These are phyloP conservation scores for Starmerella potacharoeniae DNA, from an alignment of 805 yeast genomes.

Conservation along the genomic window DNA sequence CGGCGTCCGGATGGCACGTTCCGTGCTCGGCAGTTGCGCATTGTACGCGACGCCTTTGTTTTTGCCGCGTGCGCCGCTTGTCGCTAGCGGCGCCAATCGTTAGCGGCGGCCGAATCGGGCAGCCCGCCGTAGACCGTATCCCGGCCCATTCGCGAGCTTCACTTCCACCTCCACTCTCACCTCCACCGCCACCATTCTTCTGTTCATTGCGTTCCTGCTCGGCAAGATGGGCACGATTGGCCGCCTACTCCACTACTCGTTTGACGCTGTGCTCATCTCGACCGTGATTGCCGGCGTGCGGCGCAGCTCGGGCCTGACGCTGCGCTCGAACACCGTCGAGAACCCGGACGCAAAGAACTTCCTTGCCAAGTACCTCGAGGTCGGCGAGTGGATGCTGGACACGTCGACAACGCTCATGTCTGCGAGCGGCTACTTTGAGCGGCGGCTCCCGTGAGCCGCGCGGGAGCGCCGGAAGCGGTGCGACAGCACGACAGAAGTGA, in stretches of 20 bases:
- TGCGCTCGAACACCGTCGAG: constrained; percentile 41
- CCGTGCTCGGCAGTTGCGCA: constrained; percentile 7
- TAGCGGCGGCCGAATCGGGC: neutral
- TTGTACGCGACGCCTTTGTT: constrained; percentile 8
- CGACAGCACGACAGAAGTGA: no score
- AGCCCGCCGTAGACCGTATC: neutral
- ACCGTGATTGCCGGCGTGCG: constrained; percentile 78
- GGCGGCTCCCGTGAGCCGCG: constrained; percentile 20
- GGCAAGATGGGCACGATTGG: constrained; percentile 37
- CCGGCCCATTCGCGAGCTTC: no score
- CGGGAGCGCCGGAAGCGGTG: no score
- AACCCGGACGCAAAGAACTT: constrained; percentile 34
- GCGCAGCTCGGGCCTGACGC: constrained; percentile 63
- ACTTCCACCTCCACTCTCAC: neutral
- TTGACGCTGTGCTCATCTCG: constrained; percentile 69
- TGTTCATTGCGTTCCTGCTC: neutral
- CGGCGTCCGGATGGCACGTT: constrained; percentile 28
- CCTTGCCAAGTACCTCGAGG: constrained; percentile 54
- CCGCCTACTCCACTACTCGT: constrained; percentile 53
- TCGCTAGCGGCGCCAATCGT: neutral
- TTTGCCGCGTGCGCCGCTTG: neutral
- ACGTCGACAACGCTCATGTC: constrained; percentile 57
- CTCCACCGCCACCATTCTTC: neutral
- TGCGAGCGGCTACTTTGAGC: constrained; percentile 58
- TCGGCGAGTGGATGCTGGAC: constrained; percentile 81